A percentile compares a stretch with the other conserved stretches of the same genome.
These are phyloP conservation scores for Margaritispora aquatica DNA, from an alignment of 495 filamentous ascomycete genomes.

Conservation along the genomic window DNA sequence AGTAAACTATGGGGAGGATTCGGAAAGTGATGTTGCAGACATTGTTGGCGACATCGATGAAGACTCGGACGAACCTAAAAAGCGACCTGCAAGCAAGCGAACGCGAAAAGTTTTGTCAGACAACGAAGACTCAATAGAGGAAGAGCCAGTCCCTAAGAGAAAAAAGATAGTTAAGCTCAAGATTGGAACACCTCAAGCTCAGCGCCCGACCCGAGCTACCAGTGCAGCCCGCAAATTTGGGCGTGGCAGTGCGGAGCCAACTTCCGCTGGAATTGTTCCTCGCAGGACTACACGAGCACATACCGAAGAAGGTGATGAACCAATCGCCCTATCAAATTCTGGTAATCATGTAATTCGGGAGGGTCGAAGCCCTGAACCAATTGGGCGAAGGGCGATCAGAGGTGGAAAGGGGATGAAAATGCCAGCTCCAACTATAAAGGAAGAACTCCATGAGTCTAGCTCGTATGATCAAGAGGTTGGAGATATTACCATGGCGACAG, in stretches of 20 bases:
- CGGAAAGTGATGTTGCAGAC: slow-evolving; percentile 14
- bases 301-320: slow-evolving; percentile 45
- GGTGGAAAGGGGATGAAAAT: slow-evolving; percentile 60
- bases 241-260: slow-evolving; percentile 19
- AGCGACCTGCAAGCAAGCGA: slow-evolving; percentile 32
- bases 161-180: slow-evolving; percentile 32
- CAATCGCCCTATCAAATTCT: slow-evolving; percentile 66
- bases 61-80: slow-evolving; percentile 21
- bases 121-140: slow-evolving; percentile 22
- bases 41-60: slow-evolving; percentile 23
- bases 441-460: slow-evolving; percentile 47
- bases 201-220: slow-evolving; percentile 36
- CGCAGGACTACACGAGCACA: slow-evolving; percentile 22
- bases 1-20: slow-evolving; percentile 34
- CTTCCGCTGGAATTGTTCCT: slow-evolving; percentile 15
- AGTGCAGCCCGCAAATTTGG: slow-evolving; percentile 27
- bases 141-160: slow-evolving; percentile 14
- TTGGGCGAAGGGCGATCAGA: slow-evolving; percentile 42
- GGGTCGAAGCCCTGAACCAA: slow-evolving; percentile 61
- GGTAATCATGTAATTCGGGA: slow-evolving; percentile 64
- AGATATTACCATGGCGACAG: slow-evolving; percentile 17
- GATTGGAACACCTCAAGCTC: slow-evolving; percentile 12
- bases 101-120: slow-evolving; percentile 23
- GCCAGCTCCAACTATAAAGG: slow-evolving; percentile 50
- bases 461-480: slow-evolving; percentile 22